phyloP scores from a whole-genome alignment of 2,329 filamentous ascomycete genomes.

The Aspergillus sp. region DNA sequence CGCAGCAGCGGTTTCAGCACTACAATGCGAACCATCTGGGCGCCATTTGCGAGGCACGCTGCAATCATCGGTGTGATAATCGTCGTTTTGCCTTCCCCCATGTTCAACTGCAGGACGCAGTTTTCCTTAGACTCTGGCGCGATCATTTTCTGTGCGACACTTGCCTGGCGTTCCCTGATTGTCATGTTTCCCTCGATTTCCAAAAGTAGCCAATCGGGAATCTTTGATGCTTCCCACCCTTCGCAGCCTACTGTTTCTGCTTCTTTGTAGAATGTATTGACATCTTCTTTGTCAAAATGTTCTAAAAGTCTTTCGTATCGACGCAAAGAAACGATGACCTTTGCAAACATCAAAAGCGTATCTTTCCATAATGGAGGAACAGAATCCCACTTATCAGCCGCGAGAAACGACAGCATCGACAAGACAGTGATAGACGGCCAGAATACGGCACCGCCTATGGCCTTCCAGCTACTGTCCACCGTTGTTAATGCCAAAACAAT shows the following conservation, averaged over 20 bases:
- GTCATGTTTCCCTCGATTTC: slow-evolving; percentile 9
- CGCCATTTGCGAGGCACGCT: background rate
- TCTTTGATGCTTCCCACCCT: background rate
- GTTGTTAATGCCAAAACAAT: background rate
- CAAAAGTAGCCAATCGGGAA: slow-evolving; percentile 13
- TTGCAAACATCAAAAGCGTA: slow-evolving; percentile 3
- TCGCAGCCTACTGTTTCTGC: background rate
- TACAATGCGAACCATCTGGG: slow-evolving; percentile 55
- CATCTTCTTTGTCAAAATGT: slow-evolving; percentile 2
- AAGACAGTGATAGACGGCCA: background rate
- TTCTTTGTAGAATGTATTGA: slow-evolving; percentile 13
- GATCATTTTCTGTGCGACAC: background rate
- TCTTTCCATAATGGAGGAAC: slow-evolving; percentile 10
- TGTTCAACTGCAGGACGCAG: slow-evolving; percentile 3
- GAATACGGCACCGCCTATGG: background rate
- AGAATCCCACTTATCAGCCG: background rate
- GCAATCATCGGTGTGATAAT: slow-evolving; percentile 6
- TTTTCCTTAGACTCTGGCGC: background rate
- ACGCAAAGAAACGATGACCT: slow-evolving; percentile 5
- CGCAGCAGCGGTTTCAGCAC: slow-evolving; percentile 61
- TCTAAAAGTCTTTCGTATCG: slow-evolving; percentile 9
- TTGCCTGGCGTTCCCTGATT: slow-evolving; percentile 2
- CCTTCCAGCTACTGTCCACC: background rate
- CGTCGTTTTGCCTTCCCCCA: slow-evolving; percentile 9
- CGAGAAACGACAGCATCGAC: background rate